phyloP scores from a whole-genome alignment of 2,329 filamentous ascomycete species.

The Shiraia sp. region DNA sequence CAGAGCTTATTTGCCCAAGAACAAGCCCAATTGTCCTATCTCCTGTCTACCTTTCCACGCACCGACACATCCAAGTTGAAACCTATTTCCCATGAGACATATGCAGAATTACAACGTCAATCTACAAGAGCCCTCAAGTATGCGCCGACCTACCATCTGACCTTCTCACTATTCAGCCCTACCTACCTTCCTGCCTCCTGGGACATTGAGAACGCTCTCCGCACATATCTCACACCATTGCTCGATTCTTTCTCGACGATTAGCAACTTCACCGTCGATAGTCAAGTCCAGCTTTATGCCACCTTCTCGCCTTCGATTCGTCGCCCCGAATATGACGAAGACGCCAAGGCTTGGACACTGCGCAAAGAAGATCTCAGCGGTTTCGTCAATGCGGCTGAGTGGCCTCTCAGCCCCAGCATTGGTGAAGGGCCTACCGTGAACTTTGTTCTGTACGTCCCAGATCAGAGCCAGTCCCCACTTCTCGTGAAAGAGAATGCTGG shows the following conservation, averaged over 20 bases:
- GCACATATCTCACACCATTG: slow-evolving; percentile 79
- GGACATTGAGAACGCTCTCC: slow-evolving; percentile 83
- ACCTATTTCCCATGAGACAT: slow-evolving; percentile 50
- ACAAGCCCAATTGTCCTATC: slow-evolving; percentile 70
- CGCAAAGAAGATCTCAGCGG: slow-evolving; percentile 86
- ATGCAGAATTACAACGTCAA: slow-evolving; percentile 64
- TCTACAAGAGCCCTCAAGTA: slow-evolving; percentile 88
- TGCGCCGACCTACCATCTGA: slow-evolving; percentile 90
- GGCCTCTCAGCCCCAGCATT: slow-evolving; percentile 93
- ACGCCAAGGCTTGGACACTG: slow-evolving; percentile 66
- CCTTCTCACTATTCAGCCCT: slow-evolving; percentile 91
- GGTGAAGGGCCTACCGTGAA: slow-evolving; percentile 92
- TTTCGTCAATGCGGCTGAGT: slow-evolving; percentile 97
- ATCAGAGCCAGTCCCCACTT: slow-evolving; percentile 65
- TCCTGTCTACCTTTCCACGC: slow-evolving; percentile 51
- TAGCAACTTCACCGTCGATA: slow-evolving; percentile 94
- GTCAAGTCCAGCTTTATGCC: slow-evolving; percentile 93
- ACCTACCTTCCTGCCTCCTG: slow-evolving; percentile 79
- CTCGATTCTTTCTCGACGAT: slow-evolving; percentile 78
- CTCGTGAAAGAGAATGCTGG: slow-evolving; percentile 62
- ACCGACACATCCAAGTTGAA: slow-evolving; percentile 52
- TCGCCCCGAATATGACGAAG: slow-evolving; percentile 58
- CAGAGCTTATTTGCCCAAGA: slow-evolving; percentile 83
- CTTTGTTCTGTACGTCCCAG: slow-evolving; percentile 88
- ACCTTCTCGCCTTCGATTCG: slow-evolving; percentile 65